phyloP scores from a whole-genome alignment of 2,329 filamentous ascomycete genomes.

The Alternaria sp. region DNA sequence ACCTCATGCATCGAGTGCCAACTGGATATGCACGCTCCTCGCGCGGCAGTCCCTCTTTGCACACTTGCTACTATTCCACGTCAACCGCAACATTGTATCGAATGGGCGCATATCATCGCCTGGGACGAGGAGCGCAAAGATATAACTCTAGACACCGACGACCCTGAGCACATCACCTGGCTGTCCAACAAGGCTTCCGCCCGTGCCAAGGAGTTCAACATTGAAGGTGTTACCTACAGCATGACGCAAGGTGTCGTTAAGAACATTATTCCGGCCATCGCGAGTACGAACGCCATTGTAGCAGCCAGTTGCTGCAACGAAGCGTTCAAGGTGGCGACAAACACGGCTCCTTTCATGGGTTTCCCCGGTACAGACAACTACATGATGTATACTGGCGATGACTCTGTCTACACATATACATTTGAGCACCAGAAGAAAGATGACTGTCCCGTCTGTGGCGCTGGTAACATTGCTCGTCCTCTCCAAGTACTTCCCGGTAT shows the following conservation, averaged over 20 bases:
- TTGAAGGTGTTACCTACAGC: slow-evolving; percentile 89
- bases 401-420: slow-evolving; percentile 95
- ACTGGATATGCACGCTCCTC: slow-evolving; percentile 97
- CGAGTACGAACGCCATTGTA: slow-evolving; percentile 95
- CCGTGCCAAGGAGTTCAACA: slow-evolving; percentile 87
- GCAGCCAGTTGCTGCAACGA: slow-evolving; percentile 97
- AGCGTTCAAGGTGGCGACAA: slow-evolving; percentile 90
- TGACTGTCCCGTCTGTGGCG: slow-evolving; percentile 91
- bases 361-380: slow-evolving; percentile 77
- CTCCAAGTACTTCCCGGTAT: slow-evolving; percentile 72
- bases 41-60: slow-evolving; percentile 93
- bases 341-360: slow-evolving; percentile 79
- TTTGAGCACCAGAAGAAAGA: slow-evolving; percentile 94
- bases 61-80: slow-evolving; percentile 95
- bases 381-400: slow-evolving; percentile 99
- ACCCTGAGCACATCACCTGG: slow-evolving; percentile 98
- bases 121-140: slow-evolving; percentile 80
- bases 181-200: slow-evolving; percentile 83
- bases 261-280: slow-evolving; percentile 98
- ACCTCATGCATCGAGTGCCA: slow-evolving; percentile 98
- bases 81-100: slow-evolving; percentile 96
- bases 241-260: slow-evolving; percentile 98
- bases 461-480: slow-evolving; percentile 71
- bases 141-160: slow-evolving; percentile 88
- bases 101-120: slow-evolving; percentile 98